Conservation (phyloP, 1,139 yeast species). For the Kluyveromyces sp. region DNA sequence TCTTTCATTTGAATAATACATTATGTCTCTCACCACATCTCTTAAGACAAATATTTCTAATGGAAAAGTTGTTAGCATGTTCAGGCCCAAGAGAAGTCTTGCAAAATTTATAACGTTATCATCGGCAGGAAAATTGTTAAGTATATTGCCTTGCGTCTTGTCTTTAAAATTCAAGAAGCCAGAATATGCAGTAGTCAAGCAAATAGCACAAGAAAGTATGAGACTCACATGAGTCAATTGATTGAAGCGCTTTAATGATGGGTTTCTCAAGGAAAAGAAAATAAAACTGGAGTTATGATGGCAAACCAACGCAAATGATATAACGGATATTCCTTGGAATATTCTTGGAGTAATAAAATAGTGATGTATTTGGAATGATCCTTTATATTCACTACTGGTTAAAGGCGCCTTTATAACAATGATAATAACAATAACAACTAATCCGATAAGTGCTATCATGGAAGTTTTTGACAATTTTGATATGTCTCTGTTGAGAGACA, state of each 20-base stretch:
- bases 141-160: conserved; percentile 74
- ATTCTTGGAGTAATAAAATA: conserved; percentile 57
- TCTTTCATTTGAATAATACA: conserved; percentile 30
- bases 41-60: conserved; percentile 83
- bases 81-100: conserved; percentile 83
- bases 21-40: conserved; percentile 68
- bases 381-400: conserved; percentile 41
- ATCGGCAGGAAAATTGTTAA: conserved; percentile 74
- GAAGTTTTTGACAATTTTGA: conserved; percentile 84
- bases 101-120: conserved; percentile 77
- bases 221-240: conserved; percentile 80
- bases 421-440: conserved; percentile 68
- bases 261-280: conserved; percentile 70
- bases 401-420: conserved; percentile 71
- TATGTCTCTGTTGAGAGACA: conserved; percentile 73
- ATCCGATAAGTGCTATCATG: conserved; percentile 76
- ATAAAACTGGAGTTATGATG: conserved; percentile 91
- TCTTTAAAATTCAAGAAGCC: conserved; percentile 74
- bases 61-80: conserved; percentile 92
- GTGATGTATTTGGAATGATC: conserved; percentile 38
- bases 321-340: conserved; percentile 85
- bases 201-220: conserved; percentile 69
- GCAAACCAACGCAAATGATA: conserved; percentile 90
- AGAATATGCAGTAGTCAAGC: conserved; percentile 69
- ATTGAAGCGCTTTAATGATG: conserved; percentile 68